Base-by-base conservation (phyloP, 768 basidiomycete genomes). In the Termitomyces sp. region DNA sequence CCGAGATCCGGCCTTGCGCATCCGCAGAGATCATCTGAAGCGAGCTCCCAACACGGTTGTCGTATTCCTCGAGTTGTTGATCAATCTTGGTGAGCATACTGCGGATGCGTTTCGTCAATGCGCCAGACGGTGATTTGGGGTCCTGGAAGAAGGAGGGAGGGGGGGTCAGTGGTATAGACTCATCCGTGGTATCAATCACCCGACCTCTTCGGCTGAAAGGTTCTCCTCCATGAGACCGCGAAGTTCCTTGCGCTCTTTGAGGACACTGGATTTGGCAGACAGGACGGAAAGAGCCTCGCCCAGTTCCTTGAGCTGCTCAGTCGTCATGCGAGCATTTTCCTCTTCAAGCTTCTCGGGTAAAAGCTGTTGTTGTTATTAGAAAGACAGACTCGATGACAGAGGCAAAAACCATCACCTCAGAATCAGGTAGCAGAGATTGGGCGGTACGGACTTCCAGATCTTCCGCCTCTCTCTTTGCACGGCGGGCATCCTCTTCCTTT, bases 81-180 rank as follows among this genome's bases (percentile, higher is more conserved):
- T 98, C 96, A 70, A 99, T 88, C 78, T 97, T 96, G 63, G 87
- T 93, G 48, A 99, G 82, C 94, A 98, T 98, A 24, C 84, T 81
- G 54, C 93, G 89, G 71, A 99, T 95, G 50, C 94, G 92, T 77
- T 98, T 96, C 59, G 94, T 94, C 58, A 98, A 77, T n/a, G 88
- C 91, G 66, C 81, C 90, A 54, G 84, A 85, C 50, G 86, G 86
- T n/a, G 86, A 89, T 70, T 85, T 87, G 58, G 89, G 87, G 66
- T 90, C 86, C 85, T 88, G 8, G 2, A 60, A 43, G n/a, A 16
- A n/a, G n/a, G n/a, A n/a, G n/a, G n/a, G n/a, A n/a, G n/a, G n/a
- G 32, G 9, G 20, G 18, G 33, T 44, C n/a, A 36, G n/a, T n/a
- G n/a, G n/a, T n/a, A n/a, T n/a, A n/a, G n/a, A n/a, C n/a, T n/a